Percentiles rank a stretch among this genome's conserved stretches.
These are phyloP conservation scores for Backusella liffmaniae DNA, from an alignment of 192 early-diverging fungal genomes.

Conservation along the genomic window DNA sequence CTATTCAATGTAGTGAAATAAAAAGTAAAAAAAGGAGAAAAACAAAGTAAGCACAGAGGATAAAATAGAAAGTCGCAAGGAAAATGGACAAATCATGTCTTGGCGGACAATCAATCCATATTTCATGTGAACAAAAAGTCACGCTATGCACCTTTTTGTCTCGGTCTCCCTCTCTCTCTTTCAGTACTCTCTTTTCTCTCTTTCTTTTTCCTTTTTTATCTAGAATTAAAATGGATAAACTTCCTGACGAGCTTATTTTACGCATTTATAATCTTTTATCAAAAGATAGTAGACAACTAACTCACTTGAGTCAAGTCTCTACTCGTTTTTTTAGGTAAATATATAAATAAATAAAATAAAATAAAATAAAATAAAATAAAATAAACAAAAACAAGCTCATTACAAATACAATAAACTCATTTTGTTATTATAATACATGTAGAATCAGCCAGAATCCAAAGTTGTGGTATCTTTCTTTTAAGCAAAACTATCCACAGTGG, in stretches of 20 bases:
- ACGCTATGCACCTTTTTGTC: slow-evolving; percentile 6
- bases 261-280: slow-evolving; percentile 9
- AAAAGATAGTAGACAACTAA: slow-evolving; percentile 4
- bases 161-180: slow-evolving; percentile 1
- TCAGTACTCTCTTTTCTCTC: background rate
- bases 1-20: background rate
- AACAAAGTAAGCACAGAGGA: background rate
- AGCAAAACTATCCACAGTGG: slow-evolving; percentile 17
- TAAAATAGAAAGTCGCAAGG: background rate
- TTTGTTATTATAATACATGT: background rate
- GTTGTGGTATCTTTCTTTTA: slow-evolving; percentile 31
- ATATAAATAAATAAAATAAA: too few species aligned
- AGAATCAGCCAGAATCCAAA: slow-evolving; percentile 28
- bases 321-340: slow-evolving; percentile 10
- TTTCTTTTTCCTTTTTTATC: background rate
- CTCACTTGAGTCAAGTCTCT: background rate
- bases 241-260: slow-evolving; percentile 27
- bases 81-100: background rate
- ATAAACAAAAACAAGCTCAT: background rate
- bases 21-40: slow-evolving; percentile 1
- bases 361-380: too few species aligned
- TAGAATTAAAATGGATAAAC: slow-evolving; percentile 12
- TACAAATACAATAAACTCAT: background rate
- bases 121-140: slow-evolving; percentile 8
- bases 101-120: background rate